A percentile compares a stretch with the other conserved stretches of the same genome.
These are phyloP conservation scores for Penicillium sp. DNA, from an alignment of 2,329 filamentous ascomycete genomes.

Conservation along the genomic window DNA sequence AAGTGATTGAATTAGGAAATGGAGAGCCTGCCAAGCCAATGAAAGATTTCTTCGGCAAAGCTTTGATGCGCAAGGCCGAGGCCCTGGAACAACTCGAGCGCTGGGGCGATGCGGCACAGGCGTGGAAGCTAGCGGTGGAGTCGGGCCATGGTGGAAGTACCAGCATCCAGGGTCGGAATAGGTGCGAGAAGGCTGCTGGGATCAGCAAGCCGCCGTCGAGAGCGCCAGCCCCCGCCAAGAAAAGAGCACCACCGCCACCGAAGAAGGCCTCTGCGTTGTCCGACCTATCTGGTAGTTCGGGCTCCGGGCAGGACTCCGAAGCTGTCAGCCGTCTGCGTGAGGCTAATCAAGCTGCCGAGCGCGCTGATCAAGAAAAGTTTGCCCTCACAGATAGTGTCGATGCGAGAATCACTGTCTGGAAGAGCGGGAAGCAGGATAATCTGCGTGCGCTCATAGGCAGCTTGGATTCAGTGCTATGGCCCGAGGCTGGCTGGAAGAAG, in stretches of 20 bases:
- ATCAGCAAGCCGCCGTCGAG: constrained; percentile 56
- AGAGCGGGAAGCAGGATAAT: constrained; percentile 89
- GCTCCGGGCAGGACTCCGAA: constrained; percentile 58
- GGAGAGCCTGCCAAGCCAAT: constrained; percentile 75
- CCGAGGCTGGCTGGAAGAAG: constrained; percentile 93
- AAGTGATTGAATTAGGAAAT: constrained; percentile 70
- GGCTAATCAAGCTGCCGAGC: constrained; percentile 82
- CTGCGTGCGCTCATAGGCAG: constrained; percentile 83
- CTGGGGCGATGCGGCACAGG: constrained; percentile 77
- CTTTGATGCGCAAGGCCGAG: constrained; percentile 90
- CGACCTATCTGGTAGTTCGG: constrained; percentile 41
- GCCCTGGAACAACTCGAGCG: constrained; percentile 93
- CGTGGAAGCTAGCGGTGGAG: constrained; percentile 83
- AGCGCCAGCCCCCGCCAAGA: constrained; percentile 48
- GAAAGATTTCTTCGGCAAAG: constrained; percentile 91
- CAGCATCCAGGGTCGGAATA: constrained; percentile 79
- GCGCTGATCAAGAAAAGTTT: constrained; percentile 89
- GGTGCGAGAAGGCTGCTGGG: constrained; percentile 85
- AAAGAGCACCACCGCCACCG: constrained; percentile 47
- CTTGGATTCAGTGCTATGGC: constrained; percentile 87
- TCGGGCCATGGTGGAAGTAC: constrained; percentile 81
- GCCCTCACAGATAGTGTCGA: constrained; percentile 84
- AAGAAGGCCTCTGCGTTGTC: constrained; percentile 35
- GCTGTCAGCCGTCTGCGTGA: constrained; percentile 80
- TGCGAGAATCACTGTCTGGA: constrained; percentile 75